Conservation (phyloP, 805 yeast genomes). For the Wickerhamiella kazuoi region DNA sequence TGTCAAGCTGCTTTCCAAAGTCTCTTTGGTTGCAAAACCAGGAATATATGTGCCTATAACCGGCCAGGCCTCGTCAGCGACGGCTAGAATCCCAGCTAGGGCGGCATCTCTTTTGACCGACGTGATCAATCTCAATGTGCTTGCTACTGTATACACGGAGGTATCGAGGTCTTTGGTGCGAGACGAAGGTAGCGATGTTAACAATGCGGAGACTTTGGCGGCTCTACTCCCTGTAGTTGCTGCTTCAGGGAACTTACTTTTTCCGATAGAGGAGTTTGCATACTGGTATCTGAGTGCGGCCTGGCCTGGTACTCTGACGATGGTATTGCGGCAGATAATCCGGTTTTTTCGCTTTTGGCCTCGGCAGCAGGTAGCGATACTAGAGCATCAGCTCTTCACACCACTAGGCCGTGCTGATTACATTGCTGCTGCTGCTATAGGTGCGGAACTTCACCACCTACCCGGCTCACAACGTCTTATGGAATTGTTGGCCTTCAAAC, state of each 20-base stretch:
- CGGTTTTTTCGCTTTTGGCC: constrained; percentile 5
- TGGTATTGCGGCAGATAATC: not conserved
- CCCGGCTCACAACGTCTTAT: not conserved
- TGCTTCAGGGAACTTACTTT: not conserved
- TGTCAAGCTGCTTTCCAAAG: not conserved
- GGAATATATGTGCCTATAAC: constrained; percentile 4
- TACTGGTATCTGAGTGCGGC: not conserved
- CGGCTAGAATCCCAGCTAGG: not conserved
- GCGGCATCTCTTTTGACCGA: not conserved
- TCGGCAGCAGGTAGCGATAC: not conserved
- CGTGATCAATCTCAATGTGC: not conserved
- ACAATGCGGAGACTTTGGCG: constrained; percentile 1
- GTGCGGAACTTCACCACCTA: not conserved
- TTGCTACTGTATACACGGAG: not conserved
- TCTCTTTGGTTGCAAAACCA: not conserved
- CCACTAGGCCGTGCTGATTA: not conserved
- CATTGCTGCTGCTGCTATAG: not conserved
- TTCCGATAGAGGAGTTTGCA: constrained; percentile 5
- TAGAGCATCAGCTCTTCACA: not conserved
- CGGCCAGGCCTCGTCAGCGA: constrained; percentile 1
- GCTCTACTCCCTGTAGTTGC: constrained; percentile 1
- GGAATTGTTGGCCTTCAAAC: not conserved
- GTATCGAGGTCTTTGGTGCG: not conserved
- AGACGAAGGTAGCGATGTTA: not conserved
- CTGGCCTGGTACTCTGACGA: not conserved